Evolutionary conservation across 768 basidiomycete species (phyloP).

Genomic region (Obba rivulosa): DNA sequence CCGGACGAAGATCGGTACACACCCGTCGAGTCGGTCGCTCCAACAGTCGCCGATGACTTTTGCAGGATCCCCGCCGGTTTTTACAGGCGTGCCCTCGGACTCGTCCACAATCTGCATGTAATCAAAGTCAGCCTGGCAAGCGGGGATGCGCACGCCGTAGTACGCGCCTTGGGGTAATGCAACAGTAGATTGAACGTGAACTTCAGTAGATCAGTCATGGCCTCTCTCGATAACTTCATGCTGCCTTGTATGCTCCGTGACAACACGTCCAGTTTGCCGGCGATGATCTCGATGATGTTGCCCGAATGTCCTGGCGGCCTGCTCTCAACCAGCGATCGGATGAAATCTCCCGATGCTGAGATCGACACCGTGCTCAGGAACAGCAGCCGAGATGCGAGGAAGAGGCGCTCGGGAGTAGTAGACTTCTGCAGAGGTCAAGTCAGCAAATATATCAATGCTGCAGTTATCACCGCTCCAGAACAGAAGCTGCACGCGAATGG

Average conservation of each 20-base stretch:
- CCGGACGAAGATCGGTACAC: constrained; percentile 21
- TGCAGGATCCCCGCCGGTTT: constrained; percentile 11
- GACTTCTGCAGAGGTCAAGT: constrained; percentile 44
- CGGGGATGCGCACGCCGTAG: neutral
- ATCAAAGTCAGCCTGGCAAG: neutral
- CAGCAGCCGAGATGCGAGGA: constrained; percentile 70
- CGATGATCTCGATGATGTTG: constrained; percentile 60
- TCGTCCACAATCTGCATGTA: constrained; percentile 17
- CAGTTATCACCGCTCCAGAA: too few species aligned
- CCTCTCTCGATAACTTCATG: constrained; percentile 56
- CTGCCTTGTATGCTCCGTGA: constrained; percentile 43
- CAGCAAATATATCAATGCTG: neutral
- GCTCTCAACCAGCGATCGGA: constrained; percentile 59
- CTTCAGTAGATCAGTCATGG: constrained; percentile 81
- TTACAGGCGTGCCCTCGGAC: constrained; percentile 6
- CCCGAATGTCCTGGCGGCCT: constrained; percentile 43
- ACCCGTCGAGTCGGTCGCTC: constrained; percentile 71
- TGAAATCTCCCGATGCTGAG: constrained; percentile 37
- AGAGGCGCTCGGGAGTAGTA: constrained; percentile 54
- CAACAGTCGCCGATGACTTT: constrained; percentile 72
- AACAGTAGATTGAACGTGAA: constrained; percentile 75
- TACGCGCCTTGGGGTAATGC: constrained; percentile 72
- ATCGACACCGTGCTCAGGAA: constrained; percentile 65
- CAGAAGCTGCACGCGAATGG: too few species aligned
- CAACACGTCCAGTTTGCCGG: constrained; percentile 55